A percentile compares a stretch with the other conserved stretches of the same genome.
Evolutionary conservation across 257 asterid genomes (phyloP).

Genomic region (Nicotiana undulata): DNA sequence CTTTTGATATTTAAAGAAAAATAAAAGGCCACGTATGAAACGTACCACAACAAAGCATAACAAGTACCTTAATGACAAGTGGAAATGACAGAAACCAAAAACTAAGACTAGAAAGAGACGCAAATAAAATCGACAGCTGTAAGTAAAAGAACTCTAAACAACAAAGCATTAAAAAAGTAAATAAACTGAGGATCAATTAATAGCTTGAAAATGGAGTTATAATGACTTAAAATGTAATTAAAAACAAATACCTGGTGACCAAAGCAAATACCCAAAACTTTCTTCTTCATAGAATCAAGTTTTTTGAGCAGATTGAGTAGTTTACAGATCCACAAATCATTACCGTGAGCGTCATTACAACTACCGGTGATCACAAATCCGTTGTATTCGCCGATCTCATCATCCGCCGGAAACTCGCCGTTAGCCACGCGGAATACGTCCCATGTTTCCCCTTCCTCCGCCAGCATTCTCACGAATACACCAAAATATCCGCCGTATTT

Average conservation of each 20-base stretch:
- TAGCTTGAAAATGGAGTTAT: not conserved
- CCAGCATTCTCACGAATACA: slow-evolving; percentile 73
- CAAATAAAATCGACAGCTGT: not conserved
- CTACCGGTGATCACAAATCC: slow-evolving; percentile 92
- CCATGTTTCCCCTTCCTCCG: slow-evolving; percentile 85
- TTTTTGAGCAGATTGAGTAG: slow-evolving; percentile 44
- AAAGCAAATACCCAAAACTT: slow-evolving; percentile 75
- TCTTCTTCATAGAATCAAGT: slow-evolving; percentile 61
- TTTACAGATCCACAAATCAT: slow-evolving; percentile 66
- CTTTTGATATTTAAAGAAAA: too few relatives aligned
- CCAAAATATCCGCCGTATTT: slow-evolving; percentile 84
- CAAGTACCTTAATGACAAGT: not conserved
- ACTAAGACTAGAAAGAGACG: not conserved
- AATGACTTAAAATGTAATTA: not conserved
- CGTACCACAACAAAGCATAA: not conserved
- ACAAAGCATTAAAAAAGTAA: not conserved
- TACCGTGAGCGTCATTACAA: slow-evolving; percentile 82
- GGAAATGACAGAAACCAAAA: not conserved
- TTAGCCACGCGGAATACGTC: slow-evolving; percentile 47
- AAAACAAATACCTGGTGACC: slow-evolving; percentile 65
- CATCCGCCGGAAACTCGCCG: slow-evolving; percentile 78
- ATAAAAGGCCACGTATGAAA: not conserved
- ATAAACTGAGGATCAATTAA: not conserved
- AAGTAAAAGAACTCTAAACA: not conserved
- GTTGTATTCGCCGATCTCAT: slow-evolving; percentile 48